Conservation (phyloP, 495 filamentous ascomycete genomes). For the Trichoderma erinaceum region DNA sequence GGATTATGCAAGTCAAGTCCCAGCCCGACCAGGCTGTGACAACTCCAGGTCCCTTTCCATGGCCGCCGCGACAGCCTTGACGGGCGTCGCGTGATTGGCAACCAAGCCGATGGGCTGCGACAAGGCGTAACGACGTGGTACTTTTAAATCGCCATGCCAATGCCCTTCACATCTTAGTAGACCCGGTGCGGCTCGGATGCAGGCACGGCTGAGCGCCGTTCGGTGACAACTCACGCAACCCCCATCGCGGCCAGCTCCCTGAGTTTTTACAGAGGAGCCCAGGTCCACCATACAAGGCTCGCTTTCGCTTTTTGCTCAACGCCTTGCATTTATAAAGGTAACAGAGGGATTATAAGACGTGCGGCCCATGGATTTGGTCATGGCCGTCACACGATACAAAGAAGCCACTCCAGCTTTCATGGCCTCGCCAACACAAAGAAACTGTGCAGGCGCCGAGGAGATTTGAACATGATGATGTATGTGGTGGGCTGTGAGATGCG, state of each 20-base stretch:
- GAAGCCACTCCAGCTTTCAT: not conserved
- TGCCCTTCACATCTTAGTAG: conserved; percentile 1
- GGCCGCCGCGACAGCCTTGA: not conserved
- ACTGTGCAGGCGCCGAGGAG: not conserved
- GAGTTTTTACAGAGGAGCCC: conserved; percentile 6
- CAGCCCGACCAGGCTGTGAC: not conserved
- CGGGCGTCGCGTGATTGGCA: conserved; percentile 10
- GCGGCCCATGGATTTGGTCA: not conserved
- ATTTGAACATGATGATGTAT: not conserved
- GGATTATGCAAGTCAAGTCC: not conserved
- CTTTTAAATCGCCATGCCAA: conserved; percentile 1
- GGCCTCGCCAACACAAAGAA: not conserved
- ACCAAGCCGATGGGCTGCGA: not conserved
- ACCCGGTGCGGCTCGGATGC: not conserved
- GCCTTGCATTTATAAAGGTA: conserved; percentile 10
- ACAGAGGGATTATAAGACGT: not conserved
- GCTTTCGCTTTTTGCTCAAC: conserved; percentile 6
- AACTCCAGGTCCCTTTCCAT: not conserved
- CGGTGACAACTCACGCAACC: not conserved
- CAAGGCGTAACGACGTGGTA: not conserved
- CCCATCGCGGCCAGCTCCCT: conserved; percentile 5
- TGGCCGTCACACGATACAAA: conserved; percentile 12
- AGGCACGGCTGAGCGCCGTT: conserved; percentile 1
- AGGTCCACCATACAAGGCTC: not conserved
- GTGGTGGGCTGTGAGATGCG: not conserved